Conservation (phyloP, 163 green algal species). For the Coccomyxa subellipsoidea region DNA sequence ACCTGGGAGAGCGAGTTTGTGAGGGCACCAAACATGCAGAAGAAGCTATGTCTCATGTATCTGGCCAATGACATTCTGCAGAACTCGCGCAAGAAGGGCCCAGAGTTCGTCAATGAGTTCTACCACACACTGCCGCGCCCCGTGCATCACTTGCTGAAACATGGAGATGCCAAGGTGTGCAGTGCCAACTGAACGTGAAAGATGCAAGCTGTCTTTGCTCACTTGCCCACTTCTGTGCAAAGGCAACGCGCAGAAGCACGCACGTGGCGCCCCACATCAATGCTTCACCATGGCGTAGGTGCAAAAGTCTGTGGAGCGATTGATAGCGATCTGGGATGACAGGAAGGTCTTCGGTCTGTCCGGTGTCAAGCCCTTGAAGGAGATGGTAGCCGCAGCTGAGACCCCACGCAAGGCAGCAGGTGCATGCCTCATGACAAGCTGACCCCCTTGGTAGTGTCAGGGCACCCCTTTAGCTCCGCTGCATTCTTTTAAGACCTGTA, state of each 20-base stretch:
- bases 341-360: constrained; percentile 32
- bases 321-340: constrained; percentile 33
- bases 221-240: constrained; percentile 15
- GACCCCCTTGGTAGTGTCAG: too few species aligned
- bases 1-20: constrained; percentile 77
- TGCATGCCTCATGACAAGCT: too few species aligned
- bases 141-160: constrained; percentile 43
- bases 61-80: constrained; percentile 91
- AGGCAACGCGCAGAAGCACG: background rate
- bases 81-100: constrained; percentile 75
- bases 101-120: constrained; percentile 77
- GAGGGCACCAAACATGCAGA: constrained; percentile 38
- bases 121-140: constrained; percentile 60
- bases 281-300: background rate
- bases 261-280: background rate
- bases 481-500: too few species aligned
- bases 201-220: too few species aligned
- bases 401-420: constrained; percentile 1
- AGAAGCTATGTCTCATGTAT: constrained; percentile 76
- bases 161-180: constrained; percentile 55
- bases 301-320: constrained; percentile 15
- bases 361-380: constrained; percentile 34
- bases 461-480: too few species aligned
- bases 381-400: constrained; percentile 28
- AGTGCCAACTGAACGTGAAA: too few species aligned